Base-by-base conservation (phyloP, 2,329 filamentous ascomycete species). In the Nannizziopsis arthrosporioides region DNA sequence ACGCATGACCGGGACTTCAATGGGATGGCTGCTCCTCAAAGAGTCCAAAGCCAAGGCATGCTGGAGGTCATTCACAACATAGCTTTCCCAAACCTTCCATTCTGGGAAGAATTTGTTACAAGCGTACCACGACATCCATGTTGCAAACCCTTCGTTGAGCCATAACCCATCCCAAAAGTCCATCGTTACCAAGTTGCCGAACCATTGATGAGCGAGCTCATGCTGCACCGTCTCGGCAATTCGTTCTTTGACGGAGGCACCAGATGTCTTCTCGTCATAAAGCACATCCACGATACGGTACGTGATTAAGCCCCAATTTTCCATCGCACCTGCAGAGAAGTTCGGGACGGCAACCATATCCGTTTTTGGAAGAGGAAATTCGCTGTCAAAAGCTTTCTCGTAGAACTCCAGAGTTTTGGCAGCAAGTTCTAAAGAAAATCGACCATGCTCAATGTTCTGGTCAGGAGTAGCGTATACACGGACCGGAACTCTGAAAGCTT, bases 101-200 rank as follows among this genome's bases (percentile, higher is more conserved):
- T 96, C 90, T 7, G 90, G 90, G 68, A 89, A 96, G 73, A 96
- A 95, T 50, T 78, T 77, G 65, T 96, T 90, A 75, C 87, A 93
- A 38, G 85, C 88, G 69, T 92, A 92, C 86, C 87, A 84, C 52
- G 85, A 89, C 85, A 92, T 88, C 81, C 85, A 86, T 35, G 86
- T 93, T 30, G 87, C 86, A 59, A 93, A 93, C 32, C 86, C 86
- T 66, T 93, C 86, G 65, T 96, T 96, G 47, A 96, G 77, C 90
- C 90, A 96, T 6, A 96, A 72, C 47, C 89, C 90, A 67, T 95
- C 88, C 90, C 90, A 96, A 75, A 93, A 95, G 66, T 94, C 88
- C 88, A 95, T 95, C 46, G 90, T 95, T 22, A 95, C 90, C 46
- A 95, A 72, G 70, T 96, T 95, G 54, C 90, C 90, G 61, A 96